Evolutionary conservation across 495 filamentous ascomycete species (phyloP).

Genomic region (Xylaria palmicola): DNA sequence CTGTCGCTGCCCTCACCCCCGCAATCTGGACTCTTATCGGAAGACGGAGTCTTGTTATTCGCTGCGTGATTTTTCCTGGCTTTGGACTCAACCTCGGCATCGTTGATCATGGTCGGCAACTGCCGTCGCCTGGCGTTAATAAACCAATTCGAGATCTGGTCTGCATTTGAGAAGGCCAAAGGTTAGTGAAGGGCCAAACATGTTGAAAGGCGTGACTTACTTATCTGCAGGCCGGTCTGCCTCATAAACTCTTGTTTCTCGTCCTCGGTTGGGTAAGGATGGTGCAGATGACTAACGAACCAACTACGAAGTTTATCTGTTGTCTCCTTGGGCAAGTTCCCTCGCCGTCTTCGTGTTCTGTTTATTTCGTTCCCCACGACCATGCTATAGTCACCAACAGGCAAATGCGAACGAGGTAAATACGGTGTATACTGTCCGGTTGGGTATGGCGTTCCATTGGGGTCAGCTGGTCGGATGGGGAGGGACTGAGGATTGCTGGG

Average conservation of each 20-base stretch:
- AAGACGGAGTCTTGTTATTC: conserved; percentile 17
- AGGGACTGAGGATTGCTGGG: conserved; percentile 38
- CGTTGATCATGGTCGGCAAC: conserved; percentile 63
- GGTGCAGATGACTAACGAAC: conserved; percentile 72
- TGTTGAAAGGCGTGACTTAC: conserved; percentile 53
- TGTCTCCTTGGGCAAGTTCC: conserved; percentile 83
- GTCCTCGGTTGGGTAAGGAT: conserved; percentile 88
- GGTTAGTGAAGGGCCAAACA: conserved; percentile 7
- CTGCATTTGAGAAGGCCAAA: conserved; percentile 19
- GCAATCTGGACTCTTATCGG: conserved; percentile 29
- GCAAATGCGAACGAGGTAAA: background rate
- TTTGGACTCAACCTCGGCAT: conserved; percentile 43
- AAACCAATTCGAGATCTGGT: conserved; percentile 92
- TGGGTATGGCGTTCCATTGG: conserved; percentile 37
- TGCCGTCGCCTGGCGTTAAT: conserved; percentile 85
- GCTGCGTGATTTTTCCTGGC: conserved; percentile 26
- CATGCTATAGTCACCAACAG: conserved; percentile 25
- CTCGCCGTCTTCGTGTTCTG: conserved; percentile 63
- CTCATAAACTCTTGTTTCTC: conserved; percentile 82
- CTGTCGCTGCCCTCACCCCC: conserved; percentile 25
- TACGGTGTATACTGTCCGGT: conserved; percentile 2
- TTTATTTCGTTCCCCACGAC: conserved; percentile 38
- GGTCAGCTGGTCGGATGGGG: conserved; percentile 30
- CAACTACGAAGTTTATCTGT: conserved; percentile 80
- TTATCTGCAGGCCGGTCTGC: conserved; percentile 74